Evolutionary conservation across 2,329 filamentous ascomycete genomes (phyloP), one percentile per base, ranked within the genome.

Genomic region (Magnaporthiopsis incrustans): DNA sequence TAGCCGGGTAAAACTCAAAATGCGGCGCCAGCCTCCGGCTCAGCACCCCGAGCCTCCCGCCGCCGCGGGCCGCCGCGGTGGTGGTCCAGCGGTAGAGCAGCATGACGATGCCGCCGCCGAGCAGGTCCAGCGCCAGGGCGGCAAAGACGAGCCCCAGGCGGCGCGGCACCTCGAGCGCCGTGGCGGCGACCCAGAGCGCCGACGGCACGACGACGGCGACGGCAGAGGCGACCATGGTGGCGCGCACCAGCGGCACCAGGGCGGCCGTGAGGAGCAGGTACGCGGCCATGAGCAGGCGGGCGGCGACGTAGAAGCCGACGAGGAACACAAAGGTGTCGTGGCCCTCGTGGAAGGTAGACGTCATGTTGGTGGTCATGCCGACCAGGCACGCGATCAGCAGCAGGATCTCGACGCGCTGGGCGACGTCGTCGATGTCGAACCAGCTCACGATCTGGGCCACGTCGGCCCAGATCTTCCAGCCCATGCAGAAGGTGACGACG

Each of bases 351-450:
- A 85, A 86, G 4, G 82, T 79, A 59, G 83, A 78, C 12, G 80
- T 79, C 77, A 87, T 87, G 69, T 88, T 88, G 18, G 83, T 85
- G 4, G 86, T 88, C 65, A 85, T 84, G 76, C 84, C 86, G 32
- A 89, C 76, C 7, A 89, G 76, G 72, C 84, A 88, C 2, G 82
- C 79, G 65, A 88, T 81, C 59, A 85, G 78, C 69, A 88, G 86
- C 1, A 89, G 73, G 22, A 89, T 79, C n/a, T 79, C 80, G 33
- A 86, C 66, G 26, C 85, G 76, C 66, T 85, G 83, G 15, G 85
- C 70, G 50, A 89, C 79, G 67, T 89, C 86, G 67, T 87, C 83
- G 30, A 79, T 81, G 67, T 88, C 83, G 69, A 88, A 87, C 85
- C 85, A 86, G 65, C 78, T 81, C 65, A 88, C 78, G 11, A 85